Base-by-base conservation (phyloP, 164 flowering plant species). In the Chimonanthus praecox region DNA sequence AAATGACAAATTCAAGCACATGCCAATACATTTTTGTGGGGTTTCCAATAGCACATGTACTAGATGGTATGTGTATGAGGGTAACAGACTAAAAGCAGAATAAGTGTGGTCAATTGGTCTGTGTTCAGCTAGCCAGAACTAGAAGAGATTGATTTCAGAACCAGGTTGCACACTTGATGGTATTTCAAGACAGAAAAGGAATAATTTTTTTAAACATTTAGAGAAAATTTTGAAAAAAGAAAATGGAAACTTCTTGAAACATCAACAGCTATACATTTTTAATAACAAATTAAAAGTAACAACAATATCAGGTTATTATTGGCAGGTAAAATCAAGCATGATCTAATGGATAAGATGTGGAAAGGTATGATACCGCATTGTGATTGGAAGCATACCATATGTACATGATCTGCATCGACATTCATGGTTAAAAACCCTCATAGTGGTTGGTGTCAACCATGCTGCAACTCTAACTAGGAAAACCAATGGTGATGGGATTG, bases 331-430 rank as follows among this genome's bases (percentile, higher is more conserved):
- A 63, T 20, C 10, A 18, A 9, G 44, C 21, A 7, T 10, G 44
- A 18, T 63, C 66, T 63, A 63, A 33, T 63, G 66, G 16, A 63
- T 63, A 33, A 47, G 44, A 72, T 65, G 11, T 11, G 13, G 62
- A 48, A 60, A 72, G 58, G 20, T 16, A 49, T 44, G 2, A 68
- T 20, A 63, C 18, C 33, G 21, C 8, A 33, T 63, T 33, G 8
- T 20, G 11, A 63, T 33, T 20, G 69, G 69, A 66, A 66, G 49
- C 49, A 20, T 86, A 89, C 97, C 94, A 75, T 84, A 89, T 72
- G 84, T 83, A 82, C 97, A 91, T 69, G 92, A 89, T 49, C 73
- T 85, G 83, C 74, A 82, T 80, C 87, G 84, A 81, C 92, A 89
- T 71, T 78, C 80, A 62, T 72, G 76, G 66, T 70, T 71, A 75